Base-by-base conservation (phyloP, 1,139 yeast species). In the Meyerozyma smithsonii region DNA sequence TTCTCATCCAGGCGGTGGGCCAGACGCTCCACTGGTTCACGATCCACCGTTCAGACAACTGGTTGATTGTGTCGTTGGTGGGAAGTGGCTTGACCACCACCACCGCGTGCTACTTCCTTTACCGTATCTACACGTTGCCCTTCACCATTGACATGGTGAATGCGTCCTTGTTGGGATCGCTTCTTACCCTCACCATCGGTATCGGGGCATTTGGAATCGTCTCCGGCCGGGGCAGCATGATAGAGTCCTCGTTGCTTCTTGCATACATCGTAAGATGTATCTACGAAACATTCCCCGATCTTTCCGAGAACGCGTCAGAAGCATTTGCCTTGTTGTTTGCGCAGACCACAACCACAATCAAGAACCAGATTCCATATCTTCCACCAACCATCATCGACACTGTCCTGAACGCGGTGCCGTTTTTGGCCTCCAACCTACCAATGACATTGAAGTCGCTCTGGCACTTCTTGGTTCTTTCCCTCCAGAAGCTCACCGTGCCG, bases 211-310 rank as follows among this genome's bases (percentile, higher is more conserved):
- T 77, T 60, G 98, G 97, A 1, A 88, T 92, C 33, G 73, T 86
- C 17, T 80, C 92, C 6, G 83, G 85, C 10, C 77, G 77, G 46
- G 97, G 97, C 4, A 84, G 92, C n/a, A 82, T 92, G 26, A 76
- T 89, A 42, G 98, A 92, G 61, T 78, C 90, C 25, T 85, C 96
- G 6, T 66, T 90, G 44, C 70, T 92, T 51, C 83, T 88, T 56
- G 94, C 95, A 10, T 92, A 92, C 59, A 83, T 90, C 49, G 96
- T 92, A 14, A 84, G 95, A 58, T 88, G 96, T 51, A 79, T 89
- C 42, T 90, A 90, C 59, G 94, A 89, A 55, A 81, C 95, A 4
- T 87, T 89, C 53, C 96, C 97, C 0, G 87, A 84, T 49, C 72
- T 89, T 39, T 79, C 87, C 4, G 72, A 73, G 49, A 68, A 68